Base-by-base conservation (phyloP, 2,329 filamentous ascomycete genomes). In the Colletotrichum magnum region DNA sequence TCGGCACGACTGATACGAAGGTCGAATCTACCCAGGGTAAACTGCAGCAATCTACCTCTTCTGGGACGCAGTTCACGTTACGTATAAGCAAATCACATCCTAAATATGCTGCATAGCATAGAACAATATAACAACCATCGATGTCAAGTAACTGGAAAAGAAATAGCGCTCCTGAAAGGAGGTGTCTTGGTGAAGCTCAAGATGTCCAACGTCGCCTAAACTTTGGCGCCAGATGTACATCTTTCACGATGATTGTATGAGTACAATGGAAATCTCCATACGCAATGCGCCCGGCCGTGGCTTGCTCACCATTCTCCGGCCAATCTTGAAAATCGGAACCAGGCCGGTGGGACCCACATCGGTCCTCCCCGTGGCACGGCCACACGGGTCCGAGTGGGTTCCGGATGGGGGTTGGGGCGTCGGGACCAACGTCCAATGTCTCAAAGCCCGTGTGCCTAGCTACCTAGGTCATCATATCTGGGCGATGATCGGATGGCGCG, bases 1-100 rank as follows among this genome's bases (percentile, higher is more conserved):
- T 89, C 74, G 90, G 85, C 2, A 86, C 87, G 64, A 92, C 89
- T 21, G 85, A 90, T 0, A 88, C 90, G 72, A 89, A 86, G 15
- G 90, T 90, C 2, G 87, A 85, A 24, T 90, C 90, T 48, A 92
- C 85, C 71, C 79, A 82, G 59, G 78, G 78, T 68, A 83, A 83
- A 68, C 79, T 79, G 60, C 75, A 81, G 71, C 80, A 81, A 50
- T 61, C 68, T 54, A 58, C 39, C 21, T 64, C 52, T 6, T 16
- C 45, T 12, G 24, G 32, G 10, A 10, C 32, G 7, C 7, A n/a
- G 36, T 56, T 26, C n/a, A 32, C 74, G 75, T n/a, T 73, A 24
- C 21, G 21, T 24, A 24, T 24, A 24, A 24, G 21, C 21, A 24
- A 24, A 24, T 24, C 21, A 24, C 21, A 4, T 70, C 3, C 76